Base-by-base conservation (phyloP, 257 asterid species). In the Haberlea rhodopensis region DNA sequence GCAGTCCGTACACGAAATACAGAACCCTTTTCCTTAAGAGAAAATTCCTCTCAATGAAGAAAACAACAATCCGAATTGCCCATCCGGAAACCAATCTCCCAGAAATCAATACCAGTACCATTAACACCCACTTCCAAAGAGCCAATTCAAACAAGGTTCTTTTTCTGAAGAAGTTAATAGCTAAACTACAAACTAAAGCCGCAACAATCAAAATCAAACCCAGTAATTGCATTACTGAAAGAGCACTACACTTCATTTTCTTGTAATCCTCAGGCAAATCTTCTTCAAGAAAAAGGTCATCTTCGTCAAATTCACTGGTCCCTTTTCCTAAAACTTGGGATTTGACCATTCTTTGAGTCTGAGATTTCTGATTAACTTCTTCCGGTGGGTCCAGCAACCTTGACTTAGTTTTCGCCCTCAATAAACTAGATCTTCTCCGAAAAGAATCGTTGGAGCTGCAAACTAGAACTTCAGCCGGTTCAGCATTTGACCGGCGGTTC, bases 71-170 rank as follows among this genome's bases (percentile, higher is more conserved):
- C 67, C 87, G 66, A 58, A 84, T 79, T 23, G 67, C 80, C 84
- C 83, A 79, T 0, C 90, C 90, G 1, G 90, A 81, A 65, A 84
- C 73, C 66, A 84, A 68, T 32, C 82, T 79, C 40, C 90, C 90
- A 60, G 71, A 77, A 8, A 84, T 84, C 63, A 84, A 66, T 19
- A 81, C 87, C 60, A 79, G 63, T 21, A 81, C 52, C 85, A 81
- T 72, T 25, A 81, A 2, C 49, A 72, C 85, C 90, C 90, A 84
- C 71, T 79, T 84, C 87, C 90, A 84, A 20, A 81, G 26, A 3
- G 63, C 70, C 24, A 84, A 72, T 37, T 71, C 79, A 43, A 72
- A 81, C 26, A 81, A 22, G 8, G 56, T 25, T 52, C 25, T 77
- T 1, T 43, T 70, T 67, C 68, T 79, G 32, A 76, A 49, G 4